These are phyloP conservation scores for Phyllostachys edulis DNA, from an alignment of 176 grass and related monocot genomes.

Conservation along the genomic window DNA sequence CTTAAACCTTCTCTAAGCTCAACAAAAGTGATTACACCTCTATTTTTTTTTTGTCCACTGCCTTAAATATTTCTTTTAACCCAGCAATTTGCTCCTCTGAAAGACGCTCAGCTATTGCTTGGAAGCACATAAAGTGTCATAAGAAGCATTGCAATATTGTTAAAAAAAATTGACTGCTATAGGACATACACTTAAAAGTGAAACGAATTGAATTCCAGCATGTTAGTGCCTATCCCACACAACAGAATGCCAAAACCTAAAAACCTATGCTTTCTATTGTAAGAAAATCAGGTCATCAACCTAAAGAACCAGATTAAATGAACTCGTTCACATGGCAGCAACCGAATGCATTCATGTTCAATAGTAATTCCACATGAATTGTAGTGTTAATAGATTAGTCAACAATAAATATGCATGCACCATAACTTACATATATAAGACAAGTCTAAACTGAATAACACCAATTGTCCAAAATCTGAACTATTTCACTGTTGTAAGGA, in stretches of 20 bases:
- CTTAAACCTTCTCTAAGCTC: no score
- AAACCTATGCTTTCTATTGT: not conserved
- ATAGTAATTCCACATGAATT: not conserved
- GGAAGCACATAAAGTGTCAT: slow-evolving; percentile 8
- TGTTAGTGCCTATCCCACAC: slow-evolving; percentile 8
- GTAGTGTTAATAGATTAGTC: not conserved
- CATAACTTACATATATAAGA: not conserved
- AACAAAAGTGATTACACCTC: no score
- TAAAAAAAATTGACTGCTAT: not conserved
- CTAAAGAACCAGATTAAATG: not conserved
- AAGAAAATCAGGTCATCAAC: slow-evolving; percentile 1
- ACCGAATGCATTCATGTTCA: not conserved
- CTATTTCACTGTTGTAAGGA: not conserved
- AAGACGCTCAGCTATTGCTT: slow-evolving; percentile 91
- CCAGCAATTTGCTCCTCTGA: slow-evolving; percentile 97
- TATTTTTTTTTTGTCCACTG: no score
- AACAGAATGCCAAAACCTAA: not conserved
- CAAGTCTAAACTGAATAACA: not conserved
- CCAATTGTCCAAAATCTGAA: not conserved
- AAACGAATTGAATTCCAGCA: not conserved
- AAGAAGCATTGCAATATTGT: not conserved
- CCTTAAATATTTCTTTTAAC: no score
- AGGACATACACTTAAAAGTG: not conserved
- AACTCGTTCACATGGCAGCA: not conserved
- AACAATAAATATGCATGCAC: not conserved